Evolutionary conservation across 768 basidiomycete genomes (phyloP).

Genomic region (Leccinum imitatum): DNA sequence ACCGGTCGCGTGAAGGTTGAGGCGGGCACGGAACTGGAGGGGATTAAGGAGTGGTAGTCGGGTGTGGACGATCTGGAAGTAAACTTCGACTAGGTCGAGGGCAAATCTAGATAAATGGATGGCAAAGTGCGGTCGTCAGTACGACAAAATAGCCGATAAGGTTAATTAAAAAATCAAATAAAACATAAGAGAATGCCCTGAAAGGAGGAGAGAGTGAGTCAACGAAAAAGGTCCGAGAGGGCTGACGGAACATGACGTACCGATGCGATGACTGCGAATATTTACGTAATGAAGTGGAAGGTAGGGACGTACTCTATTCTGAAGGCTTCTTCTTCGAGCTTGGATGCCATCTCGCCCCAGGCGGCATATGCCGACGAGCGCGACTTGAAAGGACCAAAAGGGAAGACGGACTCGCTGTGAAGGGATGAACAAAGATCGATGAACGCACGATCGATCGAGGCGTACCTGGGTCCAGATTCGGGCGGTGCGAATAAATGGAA

Average conservation of each 20-base stretch:
- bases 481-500: slow-evolving; percentile 76
- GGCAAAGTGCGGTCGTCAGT: slow-evolving; percentile 15
- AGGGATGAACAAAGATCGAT: slow-evolving; percentile 20
- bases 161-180: slow-evolving; percentile 29
- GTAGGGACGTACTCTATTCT: slow-evolving; percentile 74
- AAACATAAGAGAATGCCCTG: slow-evolving; percentile 21
- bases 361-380: slow-evolving; percentile 54
- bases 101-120: slow-evolving; percentile 63
- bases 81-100: slow-evolving; percentile 91
- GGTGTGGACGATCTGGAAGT: slow-evolving; percentile 89
- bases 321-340: slow-evolving; percentile 70
- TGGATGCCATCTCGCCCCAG: slow-evolving; percentile 76
- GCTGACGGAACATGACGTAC: slow-evolving; percentile 22
- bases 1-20: slow-evolving; percentile 42
- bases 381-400: slow-evolving; percentile 31
- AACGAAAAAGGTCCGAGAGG: not conserved
- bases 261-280: slow-evolving; percentile 15
- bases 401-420: slow-evolving; percentile 39
- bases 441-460: slow-evolving; percentile 19
- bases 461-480: slow-evolving; percentile 48
- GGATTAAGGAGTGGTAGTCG: slow-evolving; percentile 87
- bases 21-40: slow-evolving; percentile 70
- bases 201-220: slow-evolving; percentile 13
- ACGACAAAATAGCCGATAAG: slow-evolving; percentile 23
- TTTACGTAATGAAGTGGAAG: slow-evolving; percentile 34